Evolutionary conservation across 1,139 yeast species (phyloP), one percentile per base, ranked within the genome.

Genomic region (Casaregolazyma suthepensis): DNA sequence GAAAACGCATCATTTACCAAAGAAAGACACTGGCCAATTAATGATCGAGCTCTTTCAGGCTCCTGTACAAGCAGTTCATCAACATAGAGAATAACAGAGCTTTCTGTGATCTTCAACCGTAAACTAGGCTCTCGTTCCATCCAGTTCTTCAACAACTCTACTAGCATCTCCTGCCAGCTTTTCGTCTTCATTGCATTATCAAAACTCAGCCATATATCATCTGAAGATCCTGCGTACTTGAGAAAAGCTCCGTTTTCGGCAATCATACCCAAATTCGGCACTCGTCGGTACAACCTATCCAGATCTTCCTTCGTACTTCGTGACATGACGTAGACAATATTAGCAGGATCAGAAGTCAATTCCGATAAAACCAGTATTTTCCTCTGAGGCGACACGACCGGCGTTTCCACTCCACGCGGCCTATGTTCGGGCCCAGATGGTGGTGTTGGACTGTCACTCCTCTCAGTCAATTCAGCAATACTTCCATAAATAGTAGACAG

Each of bases 161-260:
- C 70, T 10, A 84, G 81, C 51, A 79, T 77, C 1, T 78, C 76
- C 69, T 85, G 81, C 88, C 96, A 88, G 9, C 70, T 68, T 38
- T 72, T 67, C 58, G 77, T 70, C 53, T 78, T 80, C 1, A 68
- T 66, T 54, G 78, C 78, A 54, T 82, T 81, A 20, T 80, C 80
- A 46, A 87, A 73, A 2, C 87, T 76, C 38, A 80, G 71, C 97
- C 97, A 91, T 15, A 73, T 71, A 26, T 75, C 73, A 10, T 59
- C 57, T 3, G 40, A 35, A 9, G 63, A 63, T 46, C 57, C 68
- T 17, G 45, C 49, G 1, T 77, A 77, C 31, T 81, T 76, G 23
- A 85, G 64, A 59, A 75, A 83, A 1, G 90, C 95, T 42, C 98
- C 98, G 65, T 86, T 84, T 68, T 91, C 98, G 0, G 96, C 96